Evolutionary conservation across 78 protist genomes (phyloP), one percentile per base, ranked within the genome.

Genomic region (Blattamonas nauphoetae): DNA sequence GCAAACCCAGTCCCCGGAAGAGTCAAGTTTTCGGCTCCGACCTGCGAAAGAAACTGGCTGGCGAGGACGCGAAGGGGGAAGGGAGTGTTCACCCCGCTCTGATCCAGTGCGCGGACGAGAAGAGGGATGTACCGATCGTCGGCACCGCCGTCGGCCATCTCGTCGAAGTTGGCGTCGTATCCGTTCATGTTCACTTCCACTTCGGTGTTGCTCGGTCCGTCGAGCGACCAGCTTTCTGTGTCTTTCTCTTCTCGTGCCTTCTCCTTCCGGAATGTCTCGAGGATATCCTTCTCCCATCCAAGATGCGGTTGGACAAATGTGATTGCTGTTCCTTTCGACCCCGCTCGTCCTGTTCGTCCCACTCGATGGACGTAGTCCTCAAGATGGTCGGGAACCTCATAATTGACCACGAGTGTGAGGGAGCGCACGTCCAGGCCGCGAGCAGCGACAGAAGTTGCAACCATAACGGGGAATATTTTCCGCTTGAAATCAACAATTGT

Each of bases 301-400:
- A n/a, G n/a, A n/a, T n/a, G n/a, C 2, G 92, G 92, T 3, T 93
- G 55, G 80, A 96, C 35, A 78, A 96, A 95, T 6, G 98, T 96
- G 87, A 71, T 91, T 4, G 98, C 97, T 3, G 92, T 89, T 34
- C 99, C 99, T 55, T 88, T 83, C 36, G 45, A 44, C 3, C 99
- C 99, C 0, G 98, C 98, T 0, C 99, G 90, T 0, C 98, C 99
- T 4, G 98, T 95, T 33, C 99, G 92, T 5, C 99, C 99, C 0
- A 95, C 94, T 0, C 99, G 88, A 85, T 97, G 98, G 36, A 96
- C 96, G 86, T 96, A 97, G 88, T 96, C 99, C 79, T 93, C 94
- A 81, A 87, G 87, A 87, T 97, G 98, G 84, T 94, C 91, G 0
- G 99, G 99, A 21, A 81, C 86, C 80, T 93, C 96, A 85, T 90